Evolutionary conservation across 306 rosid species (phyloP).

Genomic region (Prunus armeniaca): DNA sequence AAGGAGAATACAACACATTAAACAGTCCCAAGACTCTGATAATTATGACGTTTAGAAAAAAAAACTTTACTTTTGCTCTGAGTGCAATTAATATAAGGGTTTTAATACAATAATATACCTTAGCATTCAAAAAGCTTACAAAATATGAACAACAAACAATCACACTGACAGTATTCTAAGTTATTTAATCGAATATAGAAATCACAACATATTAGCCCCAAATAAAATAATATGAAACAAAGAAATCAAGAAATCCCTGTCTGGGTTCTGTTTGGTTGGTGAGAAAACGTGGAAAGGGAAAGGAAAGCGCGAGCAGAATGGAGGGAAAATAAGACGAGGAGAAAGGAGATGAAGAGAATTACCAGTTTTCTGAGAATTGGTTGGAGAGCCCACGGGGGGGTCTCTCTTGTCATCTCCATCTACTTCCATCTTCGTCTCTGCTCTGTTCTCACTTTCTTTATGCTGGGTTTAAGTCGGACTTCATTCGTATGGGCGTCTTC

Average conservation of each 20-base stretch:
- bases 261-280: background rate
- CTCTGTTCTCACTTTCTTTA: background rate
- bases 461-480: background rate
- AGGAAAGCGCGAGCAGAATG: background rate
- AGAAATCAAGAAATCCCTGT: background rate
- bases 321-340: background rate
- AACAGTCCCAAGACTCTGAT: background rate
- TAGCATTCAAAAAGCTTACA: background rate
- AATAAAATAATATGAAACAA: background rate
- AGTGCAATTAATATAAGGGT: background rate
- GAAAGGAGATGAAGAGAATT: slow-evolving; percentile 4
- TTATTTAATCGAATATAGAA: background rate
- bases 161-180: background rate
- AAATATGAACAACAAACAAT: background rate
- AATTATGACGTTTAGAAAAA: background rate
- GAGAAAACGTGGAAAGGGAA: background rate
- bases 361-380: slow-evolving; percentile 67
- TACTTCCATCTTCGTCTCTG: slow-evolving; percentile 28
- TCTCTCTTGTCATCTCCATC: slow-evolving; percentile 16
- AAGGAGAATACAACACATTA: background rate
- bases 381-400: slow-evolving; percentile 35
- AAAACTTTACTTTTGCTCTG: background rate
- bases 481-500: too few species aligned
- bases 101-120: background rate
- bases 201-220: background rate